Conservation (phyloP, 179 eudicot species). For the Drosera spatulata region DNA sequence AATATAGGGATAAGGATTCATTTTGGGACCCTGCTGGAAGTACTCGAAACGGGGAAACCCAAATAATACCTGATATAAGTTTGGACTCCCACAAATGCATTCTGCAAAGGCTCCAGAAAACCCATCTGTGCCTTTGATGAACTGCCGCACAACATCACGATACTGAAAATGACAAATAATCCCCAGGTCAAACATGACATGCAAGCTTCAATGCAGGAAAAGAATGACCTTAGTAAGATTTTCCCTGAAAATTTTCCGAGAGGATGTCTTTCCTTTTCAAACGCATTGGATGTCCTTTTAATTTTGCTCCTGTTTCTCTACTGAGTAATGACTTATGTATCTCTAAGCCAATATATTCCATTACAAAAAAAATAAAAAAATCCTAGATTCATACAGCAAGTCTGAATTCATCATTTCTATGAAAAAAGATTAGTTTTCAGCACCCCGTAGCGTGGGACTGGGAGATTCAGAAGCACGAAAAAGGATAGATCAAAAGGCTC, state of each 20-base stretch:
- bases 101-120: constrained; percentile 98
- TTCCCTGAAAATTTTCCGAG: neutral
- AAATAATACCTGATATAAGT: constrained; percentile 75
- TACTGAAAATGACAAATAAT: constrained; percentile 45
- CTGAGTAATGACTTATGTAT: neutral
- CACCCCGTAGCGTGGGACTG: neutral
- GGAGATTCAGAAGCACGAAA: neutral
- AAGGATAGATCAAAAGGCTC: no score
- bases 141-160: constrained; percentile 81
- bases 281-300: neutral
- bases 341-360: no score
- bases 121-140: constrained; percentile 95
- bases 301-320: neutral
- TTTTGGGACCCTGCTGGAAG: no score
- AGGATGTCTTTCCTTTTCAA: neutral
- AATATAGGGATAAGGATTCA: no score
- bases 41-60: neutral
- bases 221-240: neutral
- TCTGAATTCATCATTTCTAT: no score
- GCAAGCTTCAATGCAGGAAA: constrained; percentile 4
- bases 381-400: no score
- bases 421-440: no score
- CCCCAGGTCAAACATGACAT: neutral
- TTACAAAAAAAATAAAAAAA: no score
- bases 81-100: constrained; percentile 96